Percentiles rank a stretch among this genome's conserved stretches.
Conservation (phyloP, 2,329 filamentous ascomycete genomes). For the Periconia sp. region DNA sequence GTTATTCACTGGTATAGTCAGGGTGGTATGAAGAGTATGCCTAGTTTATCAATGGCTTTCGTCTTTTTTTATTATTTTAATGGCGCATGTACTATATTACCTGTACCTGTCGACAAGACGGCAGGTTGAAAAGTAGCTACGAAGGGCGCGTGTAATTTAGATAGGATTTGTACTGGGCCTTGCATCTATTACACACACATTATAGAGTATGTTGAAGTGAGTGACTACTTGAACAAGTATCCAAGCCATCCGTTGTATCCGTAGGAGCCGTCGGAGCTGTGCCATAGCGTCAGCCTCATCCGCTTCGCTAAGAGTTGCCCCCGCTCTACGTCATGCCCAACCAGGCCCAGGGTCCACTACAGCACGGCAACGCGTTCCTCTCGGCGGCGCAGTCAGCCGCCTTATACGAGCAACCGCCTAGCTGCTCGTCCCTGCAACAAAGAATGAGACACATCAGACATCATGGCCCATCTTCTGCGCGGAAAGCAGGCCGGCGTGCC, state of each 20-base stretch:
- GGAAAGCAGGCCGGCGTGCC: constrained; percentile 93
- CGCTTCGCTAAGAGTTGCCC: background rate
- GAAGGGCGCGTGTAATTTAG: no score
- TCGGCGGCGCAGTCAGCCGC: background rate
- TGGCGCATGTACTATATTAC: background rate
- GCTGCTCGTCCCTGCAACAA: constrained; percentile 11
- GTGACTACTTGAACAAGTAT: no score
- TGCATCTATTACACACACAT: no score
- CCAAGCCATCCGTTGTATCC: no score
- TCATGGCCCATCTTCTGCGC: constrained; percentile 86
- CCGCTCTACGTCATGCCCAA: background rate
- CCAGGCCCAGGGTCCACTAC: background rate
- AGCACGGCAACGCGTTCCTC: background rate
- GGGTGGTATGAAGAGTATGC: no score
- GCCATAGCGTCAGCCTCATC: no score
- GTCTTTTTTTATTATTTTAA: background rate
- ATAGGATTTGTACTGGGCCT: no score
- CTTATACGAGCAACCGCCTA: background rate
- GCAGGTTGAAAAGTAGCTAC: background rate
- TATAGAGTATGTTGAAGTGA: no score
- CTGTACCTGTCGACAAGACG: background rate
- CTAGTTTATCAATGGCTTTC: no score
- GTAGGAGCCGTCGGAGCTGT: no score
- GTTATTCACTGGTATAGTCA: background rate
- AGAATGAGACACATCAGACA: constrained; percentile 37